Conservation (phyloP, 192 early-diverging fungal genomes). For the Haplosporangium gracile region DNA sequence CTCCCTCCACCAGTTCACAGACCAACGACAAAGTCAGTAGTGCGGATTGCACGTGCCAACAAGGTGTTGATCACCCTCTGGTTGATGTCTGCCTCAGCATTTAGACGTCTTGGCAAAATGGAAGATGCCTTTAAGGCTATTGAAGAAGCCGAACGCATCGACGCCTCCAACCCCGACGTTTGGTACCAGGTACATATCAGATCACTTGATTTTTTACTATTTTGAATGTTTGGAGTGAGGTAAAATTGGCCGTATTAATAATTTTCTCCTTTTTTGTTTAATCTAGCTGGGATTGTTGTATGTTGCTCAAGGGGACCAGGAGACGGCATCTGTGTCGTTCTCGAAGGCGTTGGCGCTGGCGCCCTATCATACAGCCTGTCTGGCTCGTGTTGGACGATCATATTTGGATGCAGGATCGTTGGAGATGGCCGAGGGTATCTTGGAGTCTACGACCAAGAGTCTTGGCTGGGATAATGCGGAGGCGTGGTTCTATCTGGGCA, state of each 20-base stretch:
- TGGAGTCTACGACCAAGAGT: constrained; percentile 63
- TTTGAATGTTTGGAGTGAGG: neutral
- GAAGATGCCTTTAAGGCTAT: constrained; percentile 70
- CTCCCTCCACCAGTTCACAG: constrained; percentile 36
- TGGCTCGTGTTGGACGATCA: constrained; percentile 60
- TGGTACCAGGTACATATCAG: constrained; percentile 62
- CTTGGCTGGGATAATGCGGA: constrained; percentile 74
- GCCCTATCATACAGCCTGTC: constrained; percentile 55
- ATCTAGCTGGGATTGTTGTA: constrained; percentile 57
- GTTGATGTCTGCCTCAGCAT: constrained; percentile 67
- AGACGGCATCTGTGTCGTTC: constrained; percentile 61
- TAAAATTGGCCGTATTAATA: neutral
- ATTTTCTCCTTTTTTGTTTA: neutral
- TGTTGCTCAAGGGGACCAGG: constrained; percentile 48
- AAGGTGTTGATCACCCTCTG: constrained; percentile 65
- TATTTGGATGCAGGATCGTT: constrained; percentile 59
- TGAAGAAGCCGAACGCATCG: constrained; percentile 67
- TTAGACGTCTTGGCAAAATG: constrained; percentile 59
- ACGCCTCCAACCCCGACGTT: constrained; percentile 61
- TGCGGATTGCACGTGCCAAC: constrained; percentile 60
- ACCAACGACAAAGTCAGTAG: constrained; percentile 47
- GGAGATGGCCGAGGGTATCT: constrained; percentile 67
- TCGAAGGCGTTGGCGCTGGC: constrained; percentile 63
- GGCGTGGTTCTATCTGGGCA: constrained; percentile 70
- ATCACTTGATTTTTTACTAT: neutral